Percentiles rank a stretch among this genome's conserved stretches.
Evolutionary conservation across 2,329 filamentous ascomycete genomes (phyloP).

Genomic region (Diaporthe humulicola): DNA sequence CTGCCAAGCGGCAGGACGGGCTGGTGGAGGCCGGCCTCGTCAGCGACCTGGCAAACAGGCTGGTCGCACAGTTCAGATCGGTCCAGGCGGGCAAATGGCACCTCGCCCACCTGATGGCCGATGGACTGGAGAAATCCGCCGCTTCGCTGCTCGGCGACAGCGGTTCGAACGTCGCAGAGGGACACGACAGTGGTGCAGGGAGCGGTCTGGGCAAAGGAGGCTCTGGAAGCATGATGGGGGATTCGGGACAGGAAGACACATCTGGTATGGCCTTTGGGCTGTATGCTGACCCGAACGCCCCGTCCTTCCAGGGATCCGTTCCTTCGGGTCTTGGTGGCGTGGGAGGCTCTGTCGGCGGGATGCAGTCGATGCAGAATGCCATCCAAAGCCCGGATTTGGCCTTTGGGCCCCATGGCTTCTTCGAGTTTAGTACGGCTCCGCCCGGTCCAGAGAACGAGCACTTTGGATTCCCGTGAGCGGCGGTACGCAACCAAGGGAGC

Average conservation of each 20-base stretch:
- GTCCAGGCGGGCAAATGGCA: constrained; percentile 59
- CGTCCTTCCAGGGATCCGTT: constrained; percentile 8
- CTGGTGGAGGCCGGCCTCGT: constrained; percentile 55
- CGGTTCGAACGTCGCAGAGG: neutral
- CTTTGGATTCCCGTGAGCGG: neutral
- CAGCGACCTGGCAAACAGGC: constrained; percentile 52
- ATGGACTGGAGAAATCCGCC: constrained; percentile 54
- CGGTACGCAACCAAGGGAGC: neutral
- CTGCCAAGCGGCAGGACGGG: constrained; percentile 53
- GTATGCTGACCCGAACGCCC: neutral
- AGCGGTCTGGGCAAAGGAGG: neutral
- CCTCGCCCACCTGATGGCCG: constrained; percentile 60
- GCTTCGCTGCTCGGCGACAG: constrained; percentile 1
- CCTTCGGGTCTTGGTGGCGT: neutral
- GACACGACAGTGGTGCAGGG: neutral
- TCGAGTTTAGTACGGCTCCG: constrained; percentile 7
- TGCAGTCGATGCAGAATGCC: constrained; percentile 7
- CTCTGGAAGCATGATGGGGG: neutral
- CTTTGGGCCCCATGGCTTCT: constrained; percentile 22
- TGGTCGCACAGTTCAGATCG: constrained; percentile 56
- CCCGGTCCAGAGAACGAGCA: neutral
- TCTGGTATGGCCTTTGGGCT: constrained; percentile 4
- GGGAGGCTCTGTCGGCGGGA: neutral
- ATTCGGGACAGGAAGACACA: constrained; percentile 5
- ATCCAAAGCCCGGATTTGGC: constrained; percentile 10